phyloP scores from a whole-genome alignment of 495 filamentous ascomycete genomes.

The Xylaria grammica region DNA sequence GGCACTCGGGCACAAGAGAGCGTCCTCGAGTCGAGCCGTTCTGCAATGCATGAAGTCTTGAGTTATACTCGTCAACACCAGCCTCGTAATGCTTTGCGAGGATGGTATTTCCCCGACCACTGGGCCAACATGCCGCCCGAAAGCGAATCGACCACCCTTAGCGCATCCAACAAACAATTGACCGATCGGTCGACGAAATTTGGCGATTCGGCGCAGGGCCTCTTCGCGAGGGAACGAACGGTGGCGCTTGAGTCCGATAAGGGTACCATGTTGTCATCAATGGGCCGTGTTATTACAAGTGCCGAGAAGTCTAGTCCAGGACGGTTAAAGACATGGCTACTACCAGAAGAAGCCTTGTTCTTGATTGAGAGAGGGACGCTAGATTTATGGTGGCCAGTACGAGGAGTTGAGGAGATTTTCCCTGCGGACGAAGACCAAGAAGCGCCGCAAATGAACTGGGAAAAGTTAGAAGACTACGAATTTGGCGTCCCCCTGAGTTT shows the following conservation, averaged over 20 bases:
- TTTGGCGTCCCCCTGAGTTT: constrained; percentile 80
- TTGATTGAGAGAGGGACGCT: constrained; percentile 84
- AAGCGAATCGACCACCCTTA: constrained; percentile 41
- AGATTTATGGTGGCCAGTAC: constrained; percentile 79
- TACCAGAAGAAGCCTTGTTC: constrained; percentile 93
- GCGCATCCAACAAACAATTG: not conserved
- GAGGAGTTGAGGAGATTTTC: constrained; percentile 46
- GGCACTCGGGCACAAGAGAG: constrained; percentile 79
- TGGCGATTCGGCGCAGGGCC: constrained; percentile 38
- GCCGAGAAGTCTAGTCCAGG: constrained; percentile 48
- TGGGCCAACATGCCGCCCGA: constrained; percentile 40
- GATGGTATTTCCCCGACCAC: constrained; percentile 58
- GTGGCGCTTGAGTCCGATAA: constrained; percentile 54
- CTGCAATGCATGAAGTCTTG: constrained; percentile 89
- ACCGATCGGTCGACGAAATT: constrained; percentile 20
- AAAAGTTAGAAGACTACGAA: constrained; percentile 53
- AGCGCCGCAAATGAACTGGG: constrained; percentile 26
- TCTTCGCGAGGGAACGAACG: constrained; percentile 51
- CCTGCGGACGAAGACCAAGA: constrained; percentile 33
- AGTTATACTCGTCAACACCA: constrained; percentile 69
- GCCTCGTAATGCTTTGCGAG: constrained; percentile 60
- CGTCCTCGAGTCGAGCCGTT: constrained; percentile 77
- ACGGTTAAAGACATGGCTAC: constrained; percentile 70
- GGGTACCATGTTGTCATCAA: constrained; percentile 43
- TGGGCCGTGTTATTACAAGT: constrained; percentile 52